Base-by-base conservation (phyloP, 148 eudicot species). In the Silene conica region DNA sequence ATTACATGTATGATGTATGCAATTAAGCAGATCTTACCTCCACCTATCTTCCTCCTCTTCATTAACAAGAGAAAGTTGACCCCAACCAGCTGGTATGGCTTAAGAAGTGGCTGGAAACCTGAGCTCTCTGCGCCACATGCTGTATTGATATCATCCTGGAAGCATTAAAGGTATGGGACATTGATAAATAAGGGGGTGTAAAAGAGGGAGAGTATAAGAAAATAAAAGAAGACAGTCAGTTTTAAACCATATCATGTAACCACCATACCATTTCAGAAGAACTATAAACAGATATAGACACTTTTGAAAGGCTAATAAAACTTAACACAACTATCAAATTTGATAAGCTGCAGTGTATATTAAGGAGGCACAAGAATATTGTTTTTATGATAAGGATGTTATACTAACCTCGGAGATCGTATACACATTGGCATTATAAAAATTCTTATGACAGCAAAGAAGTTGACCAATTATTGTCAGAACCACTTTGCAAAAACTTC, bases 41-140 rank as follows among this genome's bases (percentile, higher is more conserved):
- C 97, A 18, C 83, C 98, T 62, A 95, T 90, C 86, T 85, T 92
- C 84, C 90, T 95, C 77, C 84, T 86, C 67, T 92, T 85, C 87
- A 95, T 69, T 78, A 92, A 85, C 80, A 95, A 82, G 75, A 95
- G 98, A 82, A 95, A 95, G 84, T 92, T 95, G 78, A 95, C 98
- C 75, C 98, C 98, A 75, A 95, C 97, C 71, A 95, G 90, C 84
- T 95, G 98, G 74, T 95, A 95, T 26, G 98, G 98, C 81, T 95
- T 95, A 22, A 95, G 90, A 76, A 87, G 71, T 28, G 96, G 96
- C 84, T 89, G 78, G 82, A 93, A 89, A 73, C 87, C 94, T 21
- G 85, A 80, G 65, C 85, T 81, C 23, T 78, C 85, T 19, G 75
- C 79, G 70, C 85, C 92, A 84, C 96, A 95, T 0, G 97, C 97